Conservation (phyloP, 495 filamentous ascomycete genomes). For the Hyphodiscus hymeniophilus region DNA sequence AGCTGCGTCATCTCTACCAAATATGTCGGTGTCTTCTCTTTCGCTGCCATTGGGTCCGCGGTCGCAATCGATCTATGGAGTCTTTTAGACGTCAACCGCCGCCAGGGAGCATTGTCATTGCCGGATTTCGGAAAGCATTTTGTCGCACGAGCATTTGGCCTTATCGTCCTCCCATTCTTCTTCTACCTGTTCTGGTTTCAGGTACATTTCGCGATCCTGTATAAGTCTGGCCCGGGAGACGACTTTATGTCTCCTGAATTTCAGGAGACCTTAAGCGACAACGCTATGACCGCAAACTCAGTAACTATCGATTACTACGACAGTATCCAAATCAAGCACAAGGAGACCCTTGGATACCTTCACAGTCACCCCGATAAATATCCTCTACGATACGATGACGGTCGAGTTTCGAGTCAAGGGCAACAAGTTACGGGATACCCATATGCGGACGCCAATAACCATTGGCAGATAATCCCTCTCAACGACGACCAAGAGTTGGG, state of each 20-base stretch:
- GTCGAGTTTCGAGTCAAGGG: conserved; percentile 91
- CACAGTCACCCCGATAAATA: conserved; percentile 89
- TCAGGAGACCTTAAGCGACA: conserved; percentile 93
- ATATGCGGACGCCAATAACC: conserved; percentile 96
- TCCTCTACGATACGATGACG: conserved; percentile 92
- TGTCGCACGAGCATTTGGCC: conserved; percentile 67
- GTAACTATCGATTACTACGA: conserved; percentile 86
- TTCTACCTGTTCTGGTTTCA: conserved; percentile 99
- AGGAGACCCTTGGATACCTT: conserved; percentile 92
- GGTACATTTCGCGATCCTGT: conserved; percentile 90
- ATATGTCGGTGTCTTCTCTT: conserved; percentile 94
- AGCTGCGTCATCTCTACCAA: conserved; percentile 98
- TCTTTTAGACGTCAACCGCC: conserved; percentile 78
- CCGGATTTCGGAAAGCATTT: conserved; percentile 84
- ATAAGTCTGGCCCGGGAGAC: conserved; percentile 84
- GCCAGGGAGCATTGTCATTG: conserved; percentile 66
- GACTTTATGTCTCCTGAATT: conserved; percentile 99
- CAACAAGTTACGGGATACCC: conserved; percentile 98
- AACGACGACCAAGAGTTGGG: conserved; percentile 44
- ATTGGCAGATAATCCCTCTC: conserved; percentile 86
- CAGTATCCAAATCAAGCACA: conserved; percentile 79
- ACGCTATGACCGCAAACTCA: conserved; percentile 79
- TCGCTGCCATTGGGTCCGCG: conserved; percentile 91
- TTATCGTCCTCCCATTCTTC: conserved; percentile 88
- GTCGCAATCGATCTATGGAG: conserved; percentile 94